phyloP scores from a whole-genome alignment of 2,329 filamentous ascomycete species.

The Aspergillus bombycis region DNA sequence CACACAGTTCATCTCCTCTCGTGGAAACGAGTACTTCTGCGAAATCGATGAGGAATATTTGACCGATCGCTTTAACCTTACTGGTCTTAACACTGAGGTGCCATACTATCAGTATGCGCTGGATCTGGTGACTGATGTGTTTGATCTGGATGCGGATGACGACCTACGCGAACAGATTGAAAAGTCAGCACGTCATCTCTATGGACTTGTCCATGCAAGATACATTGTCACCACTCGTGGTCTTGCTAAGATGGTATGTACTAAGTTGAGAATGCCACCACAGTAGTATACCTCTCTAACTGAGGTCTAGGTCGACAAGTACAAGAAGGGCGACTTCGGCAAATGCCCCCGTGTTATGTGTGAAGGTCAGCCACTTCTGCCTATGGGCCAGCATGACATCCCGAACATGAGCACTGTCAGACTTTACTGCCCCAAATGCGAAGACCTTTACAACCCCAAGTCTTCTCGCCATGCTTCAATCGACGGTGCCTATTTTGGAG shows the following conservation, averaged over 20 bases:
- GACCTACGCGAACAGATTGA: slow-evolving; percentile 98
- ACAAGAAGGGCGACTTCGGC: slow-evolving; percentile 96
- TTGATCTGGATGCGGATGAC: slow-evolving; percentile 97
- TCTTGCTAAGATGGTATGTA: slow-evolving; percentile 87
- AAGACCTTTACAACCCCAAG: slow-evolving; percentile 99
- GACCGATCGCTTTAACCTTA: slow-evolving; percentile 97
- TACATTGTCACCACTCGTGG: slow-evolving; percentile 97
- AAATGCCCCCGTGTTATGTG: slow-evolving; percentile 98
- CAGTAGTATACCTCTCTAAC: slow-evolving; percentile 5
- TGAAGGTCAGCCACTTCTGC: slow-evolving; percentile 87
- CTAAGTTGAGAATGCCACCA: no score
- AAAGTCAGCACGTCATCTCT: slow-evolving; percentile 92
- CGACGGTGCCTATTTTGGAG: slow-evolving; percentile 97
- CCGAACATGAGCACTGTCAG: slow-evolving; percentile 89
- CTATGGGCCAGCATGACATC: slow-evolving; percentile 90
- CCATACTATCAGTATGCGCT: slow-evolving; percentile 99
- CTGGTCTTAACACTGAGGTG: slow-evolving; percentile 93
- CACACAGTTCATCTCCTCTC: slow-evolving; percentile 88
- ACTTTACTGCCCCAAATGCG: slow-evolving; percentile 94
- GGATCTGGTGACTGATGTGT: slow-evolving; percentile 95
- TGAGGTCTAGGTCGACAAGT: slow-evolving; percentile 81
- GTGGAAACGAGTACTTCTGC: slow-evolving; percentile 99
- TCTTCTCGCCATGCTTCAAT: slow-evolving; percentile 93
- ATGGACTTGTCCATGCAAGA: slow-evolving; percentile 91
- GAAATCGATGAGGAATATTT: slow-evolving; percentile 99